Base-by-base conservation (phyloP, 192 early-diverging fungal species). In the Kickxella alabastrina region DNA sequence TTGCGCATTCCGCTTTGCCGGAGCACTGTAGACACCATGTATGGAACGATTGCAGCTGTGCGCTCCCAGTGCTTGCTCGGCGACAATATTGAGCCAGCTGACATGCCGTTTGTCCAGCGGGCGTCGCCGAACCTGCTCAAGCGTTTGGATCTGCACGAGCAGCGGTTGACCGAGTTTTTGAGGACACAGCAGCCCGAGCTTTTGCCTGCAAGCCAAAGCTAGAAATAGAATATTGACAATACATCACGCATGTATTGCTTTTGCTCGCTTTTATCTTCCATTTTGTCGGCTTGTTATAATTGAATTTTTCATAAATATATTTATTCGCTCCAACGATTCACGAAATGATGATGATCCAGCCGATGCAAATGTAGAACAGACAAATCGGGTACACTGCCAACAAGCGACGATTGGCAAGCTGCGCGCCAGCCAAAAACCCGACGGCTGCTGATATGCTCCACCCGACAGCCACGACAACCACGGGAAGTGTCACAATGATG, bases 381-480 rank as follows among this genome's bases (percentile, higher is more conserved):
- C 87, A 90, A 19, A 98, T 85, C 36, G 96, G 96, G 63, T 97
- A 98, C 25, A 97, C 81, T 10, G 91, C 94, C 36, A 98, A 76
- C 38, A 85, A 60, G 7, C 91, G 81, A 22, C 92, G 80, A 66
- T 96, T 90, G 21, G 83, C 82, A 31, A 98, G 79, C 71, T 92
- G 86, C 5, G 87, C 87, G 34, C 91, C 88, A 3, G 87, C 84
- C 25, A 98, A 67, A 63, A 98, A 98, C n/a, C 87, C 87, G 22
- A 98, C 57, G 0, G 96, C 89, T 1, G 96, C 96, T 43, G 88
- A 92, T 5, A 87, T 84, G 13, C 88, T 82, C 95, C 95, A 98
- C 3, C 67, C 83, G 65, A 93, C 92, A 10, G 88, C 85, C 10
- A 87, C 75, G 6, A 74, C 75, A 13, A 87, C 89, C 0, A 91